Evolutionary conservation across 2,329 filamentous ascomycete genomes (phyloP).

Genomic region (Coleophoma crateriformis): DNA sequence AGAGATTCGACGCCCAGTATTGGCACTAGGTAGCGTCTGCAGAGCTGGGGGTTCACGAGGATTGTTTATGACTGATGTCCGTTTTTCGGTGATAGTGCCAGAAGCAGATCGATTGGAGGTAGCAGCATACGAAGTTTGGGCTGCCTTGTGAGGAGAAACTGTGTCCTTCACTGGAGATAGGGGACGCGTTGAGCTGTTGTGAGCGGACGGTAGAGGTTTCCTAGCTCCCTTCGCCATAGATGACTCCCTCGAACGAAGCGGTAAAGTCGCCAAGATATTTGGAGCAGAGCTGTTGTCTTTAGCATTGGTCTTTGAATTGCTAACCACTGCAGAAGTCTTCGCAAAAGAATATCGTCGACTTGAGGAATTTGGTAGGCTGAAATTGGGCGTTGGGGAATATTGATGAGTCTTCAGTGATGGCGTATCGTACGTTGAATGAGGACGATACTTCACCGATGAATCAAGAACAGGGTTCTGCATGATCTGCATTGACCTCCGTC

Average conservation of each 20-base stretch:
- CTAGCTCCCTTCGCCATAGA: constrained; percentile 7
- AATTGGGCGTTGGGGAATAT: constrained; percentile 21
- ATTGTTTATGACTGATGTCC: too few relatives aligned
- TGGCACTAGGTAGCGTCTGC: background rate
- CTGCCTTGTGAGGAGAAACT: constrained; percentile 6
- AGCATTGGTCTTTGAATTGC: too few relatives aligned
- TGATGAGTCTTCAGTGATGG: constrained; percentile 4
- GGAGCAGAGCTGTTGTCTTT: background rate
- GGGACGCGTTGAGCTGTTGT: constrained; percentile 7
- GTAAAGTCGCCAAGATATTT: constrained; percentile 1
- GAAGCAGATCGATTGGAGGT: background rate
- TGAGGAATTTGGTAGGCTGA: constrained; percentile 23
- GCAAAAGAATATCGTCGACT: constrained; percentile 15
- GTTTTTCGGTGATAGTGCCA: too few relatives aligned
- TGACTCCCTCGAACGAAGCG: constrained; percentile 3
- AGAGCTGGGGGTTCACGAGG: constrained; percentile 2
- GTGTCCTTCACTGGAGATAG: constrained; percentile 14
- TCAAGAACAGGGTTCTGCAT: constrained; percentile 14
- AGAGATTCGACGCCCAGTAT: background rate
- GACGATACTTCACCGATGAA: constrained; percentile 11
- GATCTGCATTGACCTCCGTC: constrained; percentile 24
- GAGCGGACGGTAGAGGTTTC: constrained; percentile 10
- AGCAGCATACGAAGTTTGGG: background rate
- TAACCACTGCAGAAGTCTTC: constrained; percentile 3
- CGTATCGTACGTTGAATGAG: constrained; percentile 17